A percentile compares a stretch with the other conserved stretches of the same genome.
Evolutionary conservation across 225 moss, liverwort and hornwort species (phyloP).

Genomic region (Asterella californica): DNA sequence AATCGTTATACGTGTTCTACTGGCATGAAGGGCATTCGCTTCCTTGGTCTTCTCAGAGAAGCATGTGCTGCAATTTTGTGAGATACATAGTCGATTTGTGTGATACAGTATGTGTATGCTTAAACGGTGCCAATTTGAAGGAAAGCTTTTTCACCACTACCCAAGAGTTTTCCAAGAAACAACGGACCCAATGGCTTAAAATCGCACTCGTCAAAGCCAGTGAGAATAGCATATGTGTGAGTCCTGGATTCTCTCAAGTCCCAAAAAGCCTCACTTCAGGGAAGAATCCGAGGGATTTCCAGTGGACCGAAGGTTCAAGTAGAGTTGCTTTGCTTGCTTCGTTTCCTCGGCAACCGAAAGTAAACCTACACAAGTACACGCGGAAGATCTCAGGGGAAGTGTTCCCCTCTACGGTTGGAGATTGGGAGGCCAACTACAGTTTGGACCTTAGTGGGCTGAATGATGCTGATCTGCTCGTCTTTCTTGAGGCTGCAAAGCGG

Average conservation of each 20-base stretch:
- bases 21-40: slow-evolving; percentile 40
- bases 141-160: slow-evolving; percentile 5
- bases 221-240: slow-evolving; percentile 40
- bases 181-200: slow-evolving; percentile 43
- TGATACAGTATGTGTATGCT: slow-evolving; percentile 42
- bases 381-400: too few species aligned
- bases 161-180: slow-evolving; percentile 20
- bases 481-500: too few species aligned
- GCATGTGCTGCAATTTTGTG: slow-evolving; percentile 53
- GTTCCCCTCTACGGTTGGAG: too few species aligned
- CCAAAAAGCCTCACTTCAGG: slow-evolving; percentile 17
- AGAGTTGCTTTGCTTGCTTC: too few species aligned
- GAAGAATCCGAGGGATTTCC: slow-evolving; percentile 24
- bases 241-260: slow-evolving; percentile 10
- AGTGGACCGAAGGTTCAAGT: too few species aligned
- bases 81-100: slow-evolving; percentile 52
- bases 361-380: too few species aligned
- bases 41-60: background rate
- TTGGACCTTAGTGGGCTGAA: too few species aligned
- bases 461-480: too few species aligned
- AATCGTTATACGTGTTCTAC: slow-evolving; percentile 45
- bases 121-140: slow-evolving; percentile 35
- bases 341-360: too few species aligned
- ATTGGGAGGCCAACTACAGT: too few species aligned
- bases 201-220: slow-evolving; percentile 38